These are phyloP conservation scores for Silene uniflora DNA, from an alignment of 148 eudicot species.

Conservation along the genomic window DNA sequence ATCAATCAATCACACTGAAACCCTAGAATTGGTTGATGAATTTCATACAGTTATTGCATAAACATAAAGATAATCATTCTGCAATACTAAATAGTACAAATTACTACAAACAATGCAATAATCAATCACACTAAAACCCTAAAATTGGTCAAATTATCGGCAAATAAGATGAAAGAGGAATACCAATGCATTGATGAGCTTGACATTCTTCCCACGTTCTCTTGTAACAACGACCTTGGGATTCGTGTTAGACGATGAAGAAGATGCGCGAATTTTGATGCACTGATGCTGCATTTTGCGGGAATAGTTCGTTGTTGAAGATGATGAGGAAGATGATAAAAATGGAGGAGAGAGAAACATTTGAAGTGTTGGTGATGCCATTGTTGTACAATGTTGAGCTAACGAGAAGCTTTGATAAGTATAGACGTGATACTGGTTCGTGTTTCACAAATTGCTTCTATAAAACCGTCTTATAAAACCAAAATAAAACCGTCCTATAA, in stretches of 20 bases:
- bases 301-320: slow-evolving; percentile 18
- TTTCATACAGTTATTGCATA: not conserved
- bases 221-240: slow-evolving; percentile 79
- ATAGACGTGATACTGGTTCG: too few relatives aligned
- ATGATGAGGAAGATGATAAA: slow-evolving; percentile 14
- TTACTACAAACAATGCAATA: not conserved
- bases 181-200: slow-evolving; percentile 75
- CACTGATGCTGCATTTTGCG: slow-evolving; percentile 10
- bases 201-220: slow-evolving; percentile 78
- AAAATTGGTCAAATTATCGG: not conserved
- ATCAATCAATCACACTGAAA: not conserved
- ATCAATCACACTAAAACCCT: not conserved
- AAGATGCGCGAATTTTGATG: slow-evolving; percentile 23
- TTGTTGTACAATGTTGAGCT: not conserved
- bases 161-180: not conserved
- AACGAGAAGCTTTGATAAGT: not conserved
- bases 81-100: too few relatives aligned
- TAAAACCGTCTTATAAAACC: too few relatives aligned
- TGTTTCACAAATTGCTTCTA: too few relatives aligned
- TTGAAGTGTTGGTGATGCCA: slow-evolving; percentile 32
- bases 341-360: slow-evolving; percentile 29
- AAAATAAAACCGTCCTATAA: too few relatives aligned
- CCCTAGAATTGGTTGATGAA: not conserved
- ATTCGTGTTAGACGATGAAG: slow-evolving; percentile 25
- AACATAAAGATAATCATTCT: too few relatives aligned